Conservation (phyloP, 2,329 filamentous ascomycete species). For the Apiospora kogelbergensis region DNA sequence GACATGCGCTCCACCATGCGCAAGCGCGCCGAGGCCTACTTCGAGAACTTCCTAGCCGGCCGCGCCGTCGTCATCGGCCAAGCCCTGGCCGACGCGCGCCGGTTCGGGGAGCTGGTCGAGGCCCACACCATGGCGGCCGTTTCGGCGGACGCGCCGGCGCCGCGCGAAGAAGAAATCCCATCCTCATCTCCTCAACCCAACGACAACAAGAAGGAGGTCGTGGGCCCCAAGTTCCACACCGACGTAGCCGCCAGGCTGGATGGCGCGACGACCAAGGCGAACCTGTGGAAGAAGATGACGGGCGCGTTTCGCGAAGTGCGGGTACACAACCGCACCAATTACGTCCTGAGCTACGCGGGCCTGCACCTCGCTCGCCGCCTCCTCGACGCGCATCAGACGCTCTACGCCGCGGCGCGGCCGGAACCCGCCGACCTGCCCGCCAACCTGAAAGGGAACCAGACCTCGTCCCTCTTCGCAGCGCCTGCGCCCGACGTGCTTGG, state of each 20-base stretch:
- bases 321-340: background rate
- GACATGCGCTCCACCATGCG: conserved; percentile 11
- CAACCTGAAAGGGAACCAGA: background rate
- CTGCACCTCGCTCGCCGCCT: background rate
- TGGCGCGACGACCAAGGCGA: background rate
- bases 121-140: background rate
- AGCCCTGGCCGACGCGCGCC: background rate
- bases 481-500: background rate
- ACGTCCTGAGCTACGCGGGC: background rate
- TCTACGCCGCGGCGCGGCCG: background rate
- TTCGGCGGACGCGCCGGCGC: too few relatives aligned
- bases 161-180: too few relatives aligned
- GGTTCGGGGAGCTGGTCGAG: background rate
- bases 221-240: background rate
- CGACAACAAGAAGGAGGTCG: background rate
- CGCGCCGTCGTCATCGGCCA: background rate
- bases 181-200: too few relatives aligned
- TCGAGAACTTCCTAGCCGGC: conserved; percentile 13
- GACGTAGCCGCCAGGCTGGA: background rate
- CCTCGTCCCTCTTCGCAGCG: background rate
- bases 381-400: background rate
- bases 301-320: background rate
- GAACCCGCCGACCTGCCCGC: background rate
- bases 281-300: background rate
- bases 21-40: conserved; percentile 13